These are phyloP conservation scores for Diatrype stigma DNA, from an alignment of 2,329 filamentous ascomycete genomes.

Conservation along the genomic window DNA sequence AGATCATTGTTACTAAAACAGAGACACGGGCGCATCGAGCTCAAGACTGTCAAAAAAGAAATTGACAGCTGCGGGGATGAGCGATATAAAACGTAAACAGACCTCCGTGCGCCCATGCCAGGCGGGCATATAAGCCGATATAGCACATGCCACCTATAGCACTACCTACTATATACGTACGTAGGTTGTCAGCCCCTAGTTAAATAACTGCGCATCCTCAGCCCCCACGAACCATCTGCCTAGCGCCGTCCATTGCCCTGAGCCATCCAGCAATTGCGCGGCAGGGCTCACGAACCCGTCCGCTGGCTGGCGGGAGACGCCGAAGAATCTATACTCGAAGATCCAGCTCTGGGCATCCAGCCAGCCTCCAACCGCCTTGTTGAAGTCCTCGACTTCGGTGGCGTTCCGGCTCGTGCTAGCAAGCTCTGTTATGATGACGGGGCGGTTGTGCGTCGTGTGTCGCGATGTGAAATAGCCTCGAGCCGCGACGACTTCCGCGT, in stretches of 20 bases:
- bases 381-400: slow-evolving; percentile 31
- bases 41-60: background rate
- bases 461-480: slow-evolving; percentile 32
- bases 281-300: slow-evolving; percentile 37
- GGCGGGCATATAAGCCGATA: too few species aligned
- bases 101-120: background rate
- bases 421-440: slow-evolving; percentile 36
- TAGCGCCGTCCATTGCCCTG: slow-evolving; percentile 19
- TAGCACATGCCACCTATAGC: too few species aligned
- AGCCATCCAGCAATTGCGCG: slow-evolving; percentile 36
- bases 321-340: slow-evolving; percentile 36
- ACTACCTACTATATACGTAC: too few species aligned
- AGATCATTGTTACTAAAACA: too few species aligned
- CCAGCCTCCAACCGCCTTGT: slow-evolving; percentile 32
- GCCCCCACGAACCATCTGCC: background rate
- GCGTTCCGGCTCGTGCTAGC: slow-evolving; percentile 32
- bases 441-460: slow-evolving; percentile 28
- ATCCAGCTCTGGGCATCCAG: slow-evolving; percentile 34
- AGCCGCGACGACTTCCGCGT: slow-evolving; percentile 25
- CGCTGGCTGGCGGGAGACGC: slow-evolving; percentile 31
- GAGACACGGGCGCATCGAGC: background rate
- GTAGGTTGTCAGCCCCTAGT: background rate
- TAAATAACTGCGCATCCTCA: too few species aligned
- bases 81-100: background rate
- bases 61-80: background rate